phyloP scores from a whole-genome alignment of 2,329 filamentous ascomycete genomes.

The Colletotrichum sp. region DNA sequence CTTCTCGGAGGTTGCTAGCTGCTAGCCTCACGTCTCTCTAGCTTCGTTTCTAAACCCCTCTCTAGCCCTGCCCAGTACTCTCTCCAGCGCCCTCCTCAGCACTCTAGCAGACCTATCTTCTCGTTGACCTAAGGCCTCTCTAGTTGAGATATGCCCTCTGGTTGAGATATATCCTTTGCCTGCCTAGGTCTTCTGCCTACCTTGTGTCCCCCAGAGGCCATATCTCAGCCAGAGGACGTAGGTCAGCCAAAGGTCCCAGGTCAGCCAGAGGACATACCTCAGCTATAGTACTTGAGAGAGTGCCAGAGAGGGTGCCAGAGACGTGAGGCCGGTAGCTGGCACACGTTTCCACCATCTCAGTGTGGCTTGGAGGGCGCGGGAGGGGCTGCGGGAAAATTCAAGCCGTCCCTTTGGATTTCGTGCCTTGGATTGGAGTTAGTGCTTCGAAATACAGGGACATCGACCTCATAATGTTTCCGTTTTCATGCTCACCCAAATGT shows the following conservation, averaged over 20 bases:
- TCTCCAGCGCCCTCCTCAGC: not conserved
- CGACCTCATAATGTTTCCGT: not conserved
- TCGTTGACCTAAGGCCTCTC: not conserved
- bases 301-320: not conserved
- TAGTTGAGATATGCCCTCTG: not conserved
- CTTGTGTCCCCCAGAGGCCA: not conserved
- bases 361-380: not conserved
- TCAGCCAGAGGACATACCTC: not conserved
- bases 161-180: no score
- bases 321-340: not conserved
- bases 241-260: not conserved
- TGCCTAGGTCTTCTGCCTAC: not conserved
- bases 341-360: not conserved
- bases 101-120: not conserved
- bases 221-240: not conserved
- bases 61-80: not conserved
- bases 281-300: not conserved
- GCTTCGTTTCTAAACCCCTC: no score
- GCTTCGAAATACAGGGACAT: not conserved
- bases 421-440: not conserved
- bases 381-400: not conserved
- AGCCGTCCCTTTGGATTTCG: not conserved
- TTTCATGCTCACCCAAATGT: not conserved
- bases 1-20: no score
- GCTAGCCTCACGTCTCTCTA: no score